Conservation (phyloP, 2,329 filamentous ascomycete species). For the Cytospora leucostoma region DNA sequence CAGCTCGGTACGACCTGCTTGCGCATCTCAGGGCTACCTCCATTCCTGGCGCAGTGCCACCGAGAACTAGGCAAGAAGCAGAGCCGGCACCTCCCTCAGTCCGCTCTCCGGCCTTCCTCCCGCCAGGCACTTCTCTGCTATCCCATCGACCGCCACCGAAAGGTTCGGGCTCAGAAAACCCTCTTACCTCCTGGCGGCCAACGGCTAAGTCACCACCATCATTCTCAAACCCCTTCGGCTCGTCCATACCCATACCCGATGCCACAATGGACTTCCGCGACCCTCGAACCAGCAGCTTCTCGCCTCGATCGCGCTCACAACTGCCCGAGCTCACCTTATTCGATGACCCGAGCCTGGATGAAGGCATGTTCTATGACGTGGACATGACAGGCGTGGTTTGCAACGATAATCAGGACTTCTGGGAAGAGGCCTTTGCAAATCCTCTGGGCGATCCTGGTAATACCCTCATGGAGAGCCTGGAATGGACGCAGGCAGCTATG, state of each 20-base stretch:
- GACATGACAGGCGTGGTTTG: conserved; percentile 33
- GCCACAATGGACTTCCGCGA: neutral
- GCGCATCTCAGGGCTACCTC: conserved; percentile 34
- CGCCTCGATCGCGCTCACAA: conserved; percentile 12
- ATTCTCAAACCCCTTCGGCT: no score
- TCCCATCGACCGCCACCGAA: no score
- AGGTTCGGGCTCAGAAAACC: neutral
- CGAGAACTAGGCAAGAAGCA: neutral
- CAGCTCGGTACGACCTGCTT: conserved; percentile 39
- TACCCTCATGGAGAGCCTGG: conserved; percentile 37
- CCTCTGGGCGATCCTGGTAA: conserved; percentile 38
- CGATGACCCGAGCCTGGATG: conserved; percentile 27
- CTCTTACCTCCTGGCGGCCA: neutral
- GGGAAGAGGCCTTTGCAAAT: conserved; percentile 44
- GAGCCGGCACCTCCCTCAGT: neutral
- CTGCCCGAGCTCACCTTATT: conserved; percentile 27
- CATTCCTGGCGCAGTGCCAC: conserved; percentile 26
- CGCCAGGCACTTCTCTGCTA: neutral
- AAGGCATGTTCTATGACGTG: conserved; percentile 31
- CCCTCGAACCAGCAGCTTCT: neutral
- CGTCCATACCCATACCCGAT: neutral
- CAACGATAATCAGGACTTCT: conserved; percentile 37
- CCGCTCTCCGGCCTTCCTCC: conserved; percentile 1
- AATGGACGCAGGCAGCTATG: conserved; percentile 33
- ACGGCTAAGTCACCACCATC: neutral